These are phyloP conservation scores for Trichoderma gamsii DNA, from an alignment of 495 filamentous ascomycete genomes.

Conservation along the genomic window DNA sequence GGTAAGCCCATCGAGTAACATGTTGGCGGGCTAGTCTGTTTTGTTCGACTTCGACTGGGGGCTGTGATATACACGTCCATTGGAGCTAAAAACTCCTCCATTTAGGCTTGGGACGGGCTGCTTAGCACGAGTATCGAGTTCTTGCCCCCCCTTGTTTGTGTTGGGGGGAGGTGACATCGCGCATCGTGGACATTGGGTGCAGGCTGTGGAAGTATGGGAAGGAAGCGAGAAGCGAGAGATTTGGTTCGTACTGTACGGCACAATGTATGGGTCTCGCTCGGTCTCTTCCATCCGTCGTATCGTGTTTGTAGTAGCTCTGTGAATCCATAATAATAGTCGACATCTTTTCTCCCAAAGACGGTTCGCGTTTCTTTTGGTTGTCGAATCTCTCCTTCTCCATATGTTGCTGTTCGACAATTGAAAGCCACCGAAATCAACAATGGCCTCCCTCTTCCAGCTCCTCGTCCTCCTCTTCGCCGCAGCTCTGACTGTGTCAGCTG, in stretches of 20 bases:
- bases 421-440: neutral
- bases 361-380: neutral
- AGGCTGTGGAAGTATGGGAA: neutral
- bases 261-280: neutral
- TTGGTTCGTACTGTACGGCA: neutral
- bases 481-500: neutral
- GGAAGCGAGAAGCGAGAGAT: neutral
- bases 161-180: slow-evolving; percentile 6
- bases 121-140: neutral
- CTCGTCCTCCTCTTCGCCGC: neutral
- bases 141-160: neutral
- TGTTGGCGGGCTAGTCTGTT: neutral
- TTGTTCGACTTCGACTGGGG: neutral
- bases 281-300: neutral
- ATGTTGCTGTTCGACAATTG: neutral
- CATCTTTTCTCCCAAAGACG: neutral
- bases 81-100: neutral
- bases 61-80: neutral
- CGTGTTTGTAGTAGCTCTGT: neutral
- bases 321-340: neutral
- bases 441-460: slow-evolving; percentile 7
- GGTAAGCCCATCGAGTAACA: too few relatives aligned
- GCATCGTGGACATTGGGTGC: neutral
- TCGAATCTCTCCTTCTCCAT: neutral
- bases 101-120: neutral